phyloP scores from a whole-genome alignment of 805 yeast species.

The Ogataea methanolica region DNA sequence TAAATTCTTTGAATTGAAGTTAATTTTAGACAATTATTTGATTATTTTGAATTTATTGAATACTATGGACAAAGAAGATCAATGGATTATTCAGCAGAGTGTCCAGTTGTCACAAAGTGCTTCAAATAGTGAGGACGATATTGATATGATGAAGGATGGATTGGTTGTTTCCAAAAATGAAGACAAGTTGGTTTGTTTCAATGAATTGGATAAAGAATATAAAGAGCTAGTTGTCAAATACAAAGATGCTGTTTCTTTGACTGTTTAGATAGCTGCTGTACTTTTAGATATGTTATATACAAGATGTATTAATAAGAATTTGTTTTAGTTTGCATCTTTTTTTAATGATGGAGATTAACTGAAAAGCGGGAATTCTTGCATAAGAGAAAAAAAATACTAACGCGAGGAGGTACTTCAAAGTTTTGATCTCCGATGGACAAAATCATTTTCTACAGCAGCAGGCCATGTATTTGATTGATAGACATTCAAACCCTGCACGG shows the following conservation, averaged over 20 bases:
- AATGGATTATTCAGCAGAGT: slow-evolving; percentile 34
- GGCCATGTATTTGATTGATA: background rate
- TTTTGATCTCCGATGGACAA: no score
- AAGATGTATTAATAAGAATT: no score
- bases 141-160: background rate
- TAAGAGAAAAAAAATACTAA: no score
- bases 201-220: slow-evolving; percentile 22
- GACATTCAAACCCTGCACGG: no score
- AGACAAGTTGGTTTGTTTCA: slow-evolving; percentile 10
- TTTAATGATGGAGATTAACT: no score
- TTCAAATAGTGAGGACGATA: slow-evolving; percentile 2
- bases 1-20: slow-evolving; percentile 12
- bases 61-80: slow-evolving; percentile 34
- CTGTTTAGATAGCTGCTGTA: no score
- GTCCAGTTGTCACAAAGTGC: slow-evolving; percentile 5
- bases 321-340: no score
- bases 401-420: no score
- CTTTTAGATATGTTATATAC: no score
- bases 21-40: slow-evolving; percentile 33
- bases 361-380: no score
- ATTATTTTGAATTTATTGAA: slow-evolving; percentile 36
- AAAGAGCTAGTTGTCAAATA: slow-evolving; percentile 3
- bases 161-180: background rate
- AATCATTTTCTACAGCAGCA: no score
- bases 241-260: no score